A percentile compares a stretch with the other conserved stretches of the same genome.
Evolutionary conservation across 495 filamentous ascomycete genomes (phyloP).

Genomic region (Penicillium steckii): DNA sequence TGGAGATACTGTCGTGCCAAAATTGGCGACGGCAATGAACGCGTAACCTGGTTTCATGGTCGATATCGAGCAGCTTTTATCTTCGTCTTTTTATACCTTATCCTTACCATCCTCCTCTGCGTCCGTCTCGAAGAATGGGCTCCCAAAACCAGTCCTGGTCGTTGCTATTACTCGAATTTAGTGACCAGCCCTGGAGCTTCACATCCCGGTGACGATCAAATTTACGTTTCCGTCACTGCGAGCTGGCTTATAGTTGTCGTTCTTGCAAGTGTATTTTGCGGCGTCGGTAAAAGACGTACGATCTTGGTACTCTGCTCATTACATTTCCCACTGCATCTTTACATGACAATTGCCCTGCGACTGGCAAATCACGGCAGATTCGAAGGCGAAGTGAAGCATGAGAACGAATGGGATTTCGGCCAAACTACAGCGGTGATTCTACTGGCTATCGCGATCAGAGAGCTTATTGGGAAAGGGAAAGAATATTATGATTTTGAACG

Average conservation of each 20-base stretch:
- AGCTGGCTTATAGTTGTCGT: constrained; percentile 30
- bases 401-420: constrained; percentile 39
- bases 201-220: constrained; percentile 27
- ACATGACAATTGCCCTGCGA: constrained; percentile 35
- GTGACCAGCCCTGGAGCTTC: constrained; percentile 13
- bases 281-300: constrained; percentile 18
- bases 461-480: constrained; percentile 24
- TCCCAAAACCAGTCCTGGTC: constrained; percentile 17
- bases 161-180: constrained; percentile 28
- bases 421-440: constrained; percentile 36
- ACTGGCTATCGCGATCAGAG: constrained; percentile 24
- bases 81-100: constrained; percentile 27
- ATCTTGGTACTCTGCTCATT: constrained; percentile 25
- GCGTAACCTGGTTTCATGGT: constrained; percentile 10
- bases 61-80: constrained; percentile 30
- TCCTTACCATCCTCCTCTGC: constrained; percentile 30
- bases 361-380: constrained; percentile 29
- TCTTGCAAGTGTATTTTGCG: constrained; percentile 24
- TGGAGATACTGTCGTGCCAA: constrained; percentile 25
- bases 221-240: constrained; percentile 29
- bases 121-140: constrained; percentile 29
- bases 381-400: constrained; percentile 24
- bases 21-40: constrained; percentile 6
- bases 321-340: constrained; percentile 37
- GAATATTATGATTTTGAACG: constrained; percentile 30